Percentiles rank a stretch among this genome's conserved stretches.
Conservation (phyloP, 768 basidiomycete genomes). For the Suillus clintonianus region DNA sequence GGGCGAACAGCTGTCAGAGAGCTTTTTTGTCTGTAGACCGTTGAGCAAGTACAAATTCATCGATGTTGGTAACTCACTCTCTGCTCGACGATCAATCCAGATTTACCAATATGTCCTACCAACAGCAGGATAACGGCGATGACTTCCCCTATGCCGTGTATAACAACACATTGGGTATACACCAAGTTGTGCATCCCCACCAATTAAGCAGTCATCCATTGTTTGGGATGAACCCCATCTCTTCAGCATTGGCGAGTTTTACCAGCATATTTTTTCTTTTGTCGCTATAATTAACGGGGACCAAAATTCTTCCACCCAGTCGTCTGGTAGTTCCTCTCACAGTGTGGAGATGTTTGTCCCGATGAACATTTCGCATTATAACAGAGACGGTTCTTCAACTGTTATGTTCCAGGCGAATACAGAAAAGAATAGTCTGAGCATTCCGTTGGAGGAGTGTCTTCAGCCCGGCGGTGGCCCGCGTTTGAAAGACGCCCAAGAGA, state of each 20-base stretch:
- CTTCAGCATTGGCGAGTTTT: not conserved
- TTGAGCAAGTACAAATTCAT: not conserved
- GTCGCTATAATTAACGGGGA: not conserved
- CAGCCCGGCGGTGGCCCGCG: not conserved
- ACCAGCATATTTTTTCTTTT: not conserved
- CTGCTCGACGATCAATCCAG: not conserved
- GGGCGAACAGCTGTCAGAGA: not conserved
- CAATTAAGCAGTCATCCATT: not conserved
- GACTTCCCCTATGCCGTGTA: not conserved
- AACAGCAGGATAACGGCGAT: not conserved
- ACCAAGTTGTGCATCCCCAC: not conserved
- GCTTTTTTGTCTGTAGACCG: not conserved
- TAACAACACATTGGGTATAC: constrained; percentile 1
- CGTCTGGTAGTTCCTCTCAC: not conserved
- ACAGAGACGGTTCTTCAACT: constrained; percentile 1
- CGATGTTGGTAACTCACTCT: not conserved
- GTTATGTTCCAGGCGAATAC: not conserved
- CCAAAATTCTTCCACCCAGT: not conserved
- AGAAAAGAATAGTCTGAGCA: not conserved
- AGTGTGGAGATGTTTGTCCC: not conserved
- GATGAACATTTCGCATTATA: not conserved
- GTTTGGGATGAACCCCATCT: not conserved
- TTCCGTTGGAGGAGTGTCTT: constrained; percentile 2
- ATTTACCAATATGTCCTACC: not conserved
- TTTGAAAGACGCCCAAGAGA: constrained; percentile 6